A percentile compares a stretch with the other conserved stretches of the same genome.
Evolutionary conservation across 1,284 basidiomycete species (phyloP).

Genomic region (Leccinum fuscescens): DNA sequence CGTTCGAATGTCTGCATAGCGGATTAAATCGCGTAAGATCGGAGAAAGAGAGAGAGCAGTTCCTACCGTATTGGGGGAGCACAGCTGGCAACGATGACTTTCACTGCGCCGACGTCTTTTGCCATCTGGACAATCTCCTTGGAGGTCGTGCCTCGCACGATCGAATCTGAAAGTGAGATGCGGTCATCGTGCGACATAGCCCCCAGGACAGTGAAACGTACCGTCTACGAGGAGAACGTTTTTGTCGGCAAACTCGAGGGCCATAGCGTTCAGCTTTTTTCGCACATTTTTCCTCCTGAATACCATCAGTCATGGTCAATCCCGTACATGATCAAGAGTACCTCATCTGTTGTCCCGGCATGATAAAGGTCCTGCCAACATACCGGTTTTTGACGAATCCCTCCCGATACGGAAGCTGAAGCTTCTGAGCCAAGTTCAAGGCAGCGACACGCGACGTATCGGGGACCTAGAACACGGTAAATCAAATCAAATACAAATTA

Average conservation of each 20-base stretch:
- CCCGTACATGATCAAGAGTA: conserved; percentile 23
- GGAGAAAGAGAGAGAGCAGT: not conserved
- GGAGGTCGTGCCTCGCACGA: conserved; percentile 97
- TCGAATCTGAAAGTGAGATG: conserved; percentile 69
- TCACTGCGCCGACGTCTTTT: conserved; percentile 97
- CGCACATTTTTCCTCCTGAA: conserved; percentile 90
- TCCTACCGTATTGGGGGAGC: conserved; percentile 88
- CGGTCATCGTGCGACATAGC: not conserved
- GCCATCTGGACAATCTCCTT: conserved; percentile 99
- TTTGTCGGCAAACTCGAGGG: conserved; percentile 93
- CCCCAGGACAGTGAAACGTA: conserved; percentile 33
- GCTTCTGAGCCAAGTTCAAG: conserved; percentile 90
- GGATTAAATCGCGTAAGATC: conserved; percentile 6
- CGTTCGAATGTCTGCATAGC: conserved; percentile 76
- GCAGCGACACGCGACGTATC: conserved; percentile 97
- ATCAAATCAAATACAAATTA: not conserved
- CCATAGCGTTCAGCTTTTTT: conserved; percentile 98
- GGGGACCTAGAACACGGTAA: conserved; percentile 59
- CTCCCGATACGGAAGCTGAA: conserved; percentile 92
- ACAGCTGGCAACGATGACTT: conserved; percentile 95
- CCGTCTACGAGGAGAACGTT: conserved; percentile 96
- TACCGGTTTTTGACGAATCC: conserved; percentile 99
- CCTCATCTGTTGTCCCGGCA: conserved; percentile 97
- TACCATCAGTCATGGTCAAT: conserved; percentile 7
- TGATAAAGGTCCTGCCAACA: conserved; percentile 98